Evolutionary conservation across 805 yeast genomes (phyloP), one percentile per base, ranked within the genome.

Genomic region (Vanderwaltozyma yarrowii): DNA sequence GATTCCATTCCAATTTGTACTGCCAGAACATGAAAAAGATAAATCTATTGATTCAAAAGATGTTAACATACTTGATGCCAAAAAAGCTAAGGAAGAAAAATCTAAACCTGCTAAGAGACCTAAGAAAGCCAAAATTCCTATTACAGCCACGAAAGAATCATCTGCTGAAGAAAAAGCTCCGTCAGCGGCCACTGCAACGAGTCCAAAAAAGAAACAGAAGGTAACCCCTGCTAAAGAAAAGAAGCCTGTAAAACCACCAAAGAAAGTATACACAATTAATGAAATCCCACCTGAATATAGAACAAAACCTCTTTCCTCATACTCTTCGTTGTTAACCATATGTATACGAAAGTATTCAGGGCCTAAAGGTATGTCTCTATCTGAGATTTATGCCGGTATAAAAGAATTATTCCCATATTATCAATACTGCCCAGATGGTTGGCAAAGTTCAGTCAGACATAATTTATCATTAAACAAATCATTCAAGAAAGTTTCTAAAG

Each of bases 391-490:
- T 60, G 81, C 80, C 38, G 84, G 86, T 1, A 87, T 92, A 35
- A 82, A 83, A 58, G 94, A 84, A 32, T 60, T 83, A 11, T 89
- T 81, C 60, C 97, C 97, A 2, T 92, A 84, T 64, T 92, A 85
- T 62, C 74, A 79, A 50, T 89, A 85, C 61, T 88, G 96, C 51
- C 89, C 94, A 0, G 95, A 87, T 58, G 97, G 97, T 3, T 92
- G 98, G 98, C 98, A 92, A 63, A 80, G 84, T 53, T 77, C 94
- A 0, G 94, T 92, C 15, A 73, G 94, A 36, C 98, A 92, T 62
- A 88, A 87, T 51, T 67, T 92, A 29, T 80, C 89, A 17, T 68
- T 86, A 47, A 87, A 87, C 61, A 86, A 85, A 61, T 78, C 89
- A 6, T 92, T 89, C 64, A 70, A 75, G 37, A 82, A 82, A 52